Conservation (phyloP, 2,329 filamentous ascomycete genomes). For the Alternaria gaisen region DNA sequence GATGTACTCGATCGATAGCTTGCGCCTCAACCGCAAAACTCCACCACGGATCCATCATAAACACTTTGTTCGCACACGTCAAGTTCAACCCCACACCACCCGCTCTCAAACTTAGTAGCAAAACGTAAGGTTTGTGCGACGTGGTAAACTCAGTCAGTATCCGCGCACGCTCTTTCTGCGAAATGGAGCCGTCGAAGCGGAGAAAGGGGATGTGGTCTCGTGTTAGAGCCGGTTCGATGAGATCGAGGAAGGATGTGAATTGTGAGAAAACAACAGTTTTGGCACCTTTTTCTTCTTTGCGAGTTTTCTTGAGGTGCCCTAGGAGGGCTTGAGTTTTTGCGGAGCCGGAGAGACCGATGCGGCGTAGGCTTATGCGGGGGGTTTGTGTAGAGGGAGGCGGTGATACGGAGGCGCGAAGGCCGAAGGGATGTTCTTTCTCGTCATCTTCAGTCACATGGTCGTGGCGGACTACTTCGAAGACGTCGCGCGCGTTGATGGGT, state of each 20-base stretch:
- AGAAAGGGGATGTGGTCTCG: conserved; percentile 78
- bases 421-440: neutral
- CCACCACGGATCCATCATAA: conserved; percentile 99
- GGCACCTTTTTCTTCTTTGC: conserved; percentile 70
- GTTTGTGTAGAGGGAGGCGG: conserved; percentile 36
- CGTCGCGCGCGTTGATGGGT: conserved; percentile 79
- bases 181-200: conserved; percentile 91
- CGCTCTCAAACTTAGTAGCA: conserved; percentile 85
- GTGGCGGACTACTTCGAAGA: conserved; percentile 91
- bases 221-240: conserved; percentile 83
- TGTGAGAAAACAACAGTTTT: conserved; percentile 97
- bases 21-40: conserved; percentile 96
- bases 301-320: conserved; percentile 74
- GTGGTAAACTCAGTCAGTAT: conserved; percentile 77
- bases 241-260: conserved; percentile 93
- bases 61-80: conserved; percentile 87
- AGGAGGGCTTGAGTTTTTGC: conserved; percentile 88
- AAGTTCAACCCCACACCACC: conserved; percentile 95
- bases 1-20: conserved; percentile 95
- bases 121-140: conserved; percentile 69
- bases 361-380: conserved; percentile 67
- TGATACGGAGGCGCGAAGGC: conserved; percentile 40
- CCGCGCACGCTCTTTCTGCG: conserved; percentile 81
- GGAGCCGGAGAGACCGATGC: conserved; percentile 74
- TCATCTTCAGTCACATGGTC: conserved; percentile 62